Conservation (phyloP, 352 stramenopile genomes). For the Bremia lactucae region DNA sequence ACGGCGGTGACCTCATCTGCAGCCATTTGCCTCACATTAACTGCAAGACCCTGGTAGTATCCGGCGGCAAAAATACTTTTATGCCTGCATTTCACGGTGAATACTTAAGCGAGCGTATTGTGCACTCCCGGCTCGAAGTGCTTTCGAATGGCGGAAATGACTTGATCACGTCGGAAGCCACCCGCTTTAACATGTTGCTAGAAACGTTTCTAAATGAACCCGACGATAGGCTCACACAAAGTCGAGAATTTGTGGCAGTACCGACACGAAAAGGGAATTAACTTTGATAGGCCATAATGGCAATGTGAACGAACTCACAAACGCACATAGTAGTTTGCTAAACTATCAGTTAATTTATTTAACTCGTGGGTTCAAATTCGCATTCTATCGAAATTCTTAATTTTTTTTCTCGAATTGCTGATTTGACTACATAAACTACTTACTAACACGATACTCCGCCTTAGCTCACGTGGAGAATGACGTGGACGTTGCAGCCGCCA, state of each 20-base stretch:
- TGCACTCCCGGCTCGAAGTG: conserved; percentile 64
- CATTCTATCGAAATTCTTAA: too few relatives aligned
- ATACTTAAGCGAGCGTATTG: conserved; percentile 80
- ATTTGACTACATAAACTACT: conserved; percentile 27
- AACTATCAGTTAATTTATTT: too few relatives aligned
- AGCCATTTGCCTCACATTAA: conserved; percentile 51
- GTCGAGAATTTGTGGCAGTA: conserved; percentile 61
- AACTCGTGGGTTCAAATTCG: too few relatives aligned
- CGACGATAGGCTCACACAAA: conserved; percentile 78
- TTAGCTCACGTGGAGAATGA: conserved; percentile 22
- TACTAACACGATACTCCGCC: conserved; percentile 17
- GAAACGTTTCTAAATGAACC: conserved; percentile 54
- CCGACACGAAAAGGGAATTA: too few relatives aligned
- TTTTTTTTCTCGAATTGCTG: conserved; percentile 4
- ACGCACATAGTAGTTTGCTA: too few relatives aligned
- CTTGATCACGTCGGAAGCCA: conserved; percentile 35
- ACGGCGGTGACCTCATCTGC: conserved; percentile 61
- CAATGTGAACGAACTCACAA: too few relatives aligned
- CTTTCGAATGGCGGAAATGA: conserved; percentile 46
- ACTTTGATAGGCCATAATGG: too few relatives aligned
- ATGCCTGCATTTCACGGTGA: conserved; percentile 63
- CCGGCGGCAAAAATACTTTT: conserved; percentile 46
- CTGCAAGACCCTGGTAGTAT: conserved; percentile 78
- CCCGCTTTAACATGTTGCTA: conserved; percentile 51
- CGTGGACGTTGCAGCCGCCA: conserved; percentile 16